Base-by-base conservation (phyloP, 78 protist species). In the Acrasis kona region DNA sequence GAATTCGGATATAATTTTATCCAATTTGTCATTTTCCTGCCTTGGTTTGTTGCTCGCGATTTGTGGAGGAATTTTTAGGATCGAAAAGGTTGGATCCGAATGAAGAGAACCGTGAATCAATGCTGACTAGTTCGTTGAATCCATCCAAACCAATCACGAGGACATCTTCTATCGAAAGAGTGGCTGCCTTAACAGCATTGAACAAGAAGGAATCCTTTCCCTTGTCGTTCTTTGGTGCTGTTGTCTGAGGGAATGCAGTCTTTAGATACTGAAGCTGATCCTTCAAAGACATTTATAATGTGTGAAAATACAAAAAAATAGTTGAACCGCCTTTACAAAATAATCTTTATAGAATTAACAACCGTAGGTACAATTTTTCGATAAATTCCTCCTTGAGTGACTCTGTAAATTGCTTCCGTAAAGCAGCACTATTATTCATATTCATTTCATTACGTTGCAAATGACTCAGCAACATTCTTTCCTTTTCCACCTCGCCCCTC, bases 11-110 rank as follows among this genome's bases (percentile, higher is more conserved):
- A 88, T 66, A n/a, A 65, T 38, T 28, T 3, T 31, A n/a, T 83
- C 77, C 50, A 88, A 77, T 32, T 39, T 31, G 1, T 12, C 28
- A 61, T 82, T 74, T 36, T 76, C 86, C 8, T 74, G 83, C n/a
- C 12, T 28, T 10, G n/a, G 80, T 83, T 42, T 77, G 81, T 71
- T 72, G 4, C 61, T 67, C 34, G 34, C 90, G 71, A 6, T 76
- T 50, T n/a, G 19, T n/a, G 19, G 19, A 19, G 19, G 19, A n/a
- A n/a, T 19, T n/a, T 50, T 50, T 50, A n/a, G 19, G 61, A 50
- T 50, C 61, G 61, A 50, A 50, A 19, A 50, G 19, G 19, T 50
- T 19, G 19, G 19, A 19, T 50, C 19, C 19, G 61, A 50, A 50
- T 50, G 19, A n/a, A n/a, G 34, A n/a, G 19, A 50, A 50, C 19